Conservation (phyloP, 371 early-diverging fungal genomes). For the Zychaea mexicana region DNA sequence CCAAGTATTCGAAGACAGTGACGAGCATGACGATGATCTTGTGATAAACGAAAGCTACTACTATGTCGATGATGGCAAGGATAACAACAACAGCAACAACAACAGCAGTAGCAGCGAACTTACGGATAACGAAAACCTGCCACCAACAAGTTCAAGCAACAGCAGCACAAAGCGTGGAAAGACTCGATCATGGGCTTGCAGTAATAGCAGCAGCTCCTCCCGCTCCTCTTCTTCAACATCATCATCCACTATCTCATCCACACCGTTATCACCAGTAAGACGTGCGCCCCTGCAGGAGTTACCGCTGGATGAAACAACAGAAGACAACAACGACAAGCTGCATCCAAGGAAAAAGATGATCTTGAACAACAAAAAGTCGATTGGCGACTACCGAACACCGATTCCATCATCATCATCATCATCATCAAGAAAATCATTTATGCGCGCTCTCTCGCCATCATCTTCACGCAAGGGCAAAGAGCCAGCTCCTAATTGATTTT, state of each 20-base stretch:
- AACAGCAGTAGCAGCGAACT: neutral
- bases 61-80: neutral
- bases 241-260: neutral
- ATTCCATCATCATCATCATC: neutral
- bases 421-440: neutral
- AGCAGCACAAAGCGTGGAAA: neutral
- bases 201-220: neutral
- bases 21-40: neutral
- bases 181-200: neutral
- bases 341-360: conserved; percentile 3
- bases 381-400: neutral
- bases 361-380: neutral
- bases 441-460: neutral
- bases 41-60: neutral
- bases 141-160: neutral
- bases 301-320: neutral
- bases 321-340: neutral
- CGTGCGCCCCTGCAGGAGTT: neutral
- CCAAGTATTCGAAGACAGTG: neutral
- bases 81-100: neutral
- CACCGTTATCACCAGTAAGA: neutral
- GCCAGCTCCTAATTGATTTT: neutral
- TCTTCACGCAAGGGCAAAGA: neutral
- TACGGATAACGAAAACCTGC: neutral
- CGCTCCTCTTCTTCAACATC: neutral